A percentile compares a stretch with the other conserved stretches of the same genome.
phyloP scores from a whole-genome alignment of 2,329 filamentous ascomycete genomes.

The Alternaria conjuncta region DNA sequence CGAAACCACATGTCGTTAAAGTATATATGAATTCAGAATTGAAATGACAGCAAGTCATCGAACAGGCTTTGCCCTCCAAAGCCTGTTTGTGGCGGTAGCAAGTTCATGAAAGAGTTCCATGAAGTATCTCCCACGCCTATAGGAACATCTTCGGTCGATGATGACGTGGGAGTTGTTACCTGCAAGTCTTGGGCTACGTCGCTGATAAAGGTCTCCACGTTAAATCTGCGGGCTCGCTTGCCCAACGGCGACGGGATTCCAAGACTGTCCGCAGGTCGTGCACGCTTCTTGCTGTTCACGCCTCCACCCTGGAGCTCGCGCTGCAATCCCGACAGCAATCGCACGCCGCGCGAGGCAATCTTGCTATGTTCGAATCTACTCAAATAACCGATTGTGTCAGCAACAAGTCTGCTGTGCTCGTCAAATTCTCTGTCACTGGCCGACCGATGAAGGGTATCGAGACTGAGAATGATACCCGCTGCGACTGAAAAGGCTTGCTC shows the following conservation, averaged over 20 bases:
- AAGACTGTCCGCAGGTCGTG: neutral
- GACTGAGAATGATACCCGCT: conserved; percentile 48
- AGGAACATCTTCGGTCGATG: neutral
- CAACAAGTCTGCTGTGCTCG: conserved; percentile 12
- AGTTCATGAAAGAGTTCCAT: conserved; percentile 8
- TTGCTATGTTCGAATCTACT: conserved; percentile 14
- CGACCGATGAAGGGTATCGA: conserved; percentile 48
- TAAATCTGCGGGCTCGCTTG: conserved; percentile 10
- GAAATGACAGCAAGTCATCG: conserved; percentile 15
- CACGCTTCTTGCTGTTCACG: conserved; percentile 5
- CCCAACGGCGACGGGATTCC: neutral
- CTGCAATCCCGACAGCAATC: conserved; percentile 13
- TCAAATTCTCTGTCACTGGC: conserved; percentile 13
- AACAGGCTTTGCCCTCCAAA: conserved; percentile 18
- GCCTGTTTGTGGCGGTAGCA: conserved; percentile 13
- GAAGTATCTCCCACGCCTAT: neutral
- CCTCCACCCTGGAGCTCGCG: conserved; percentile 7
- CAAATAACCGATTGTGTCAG: conserved; percentile 14
- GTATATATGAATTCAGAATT: conserved; percentile 13
- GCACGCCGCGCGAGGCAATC: conserved; percentile 21
- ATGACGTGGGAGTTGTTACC: neutral
- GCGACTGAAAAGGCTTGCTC: conserved; percentile 52
- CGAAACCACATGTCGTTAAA: conserved; percentile 35
- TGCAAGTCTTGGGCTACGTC: conserved; percentile 13
- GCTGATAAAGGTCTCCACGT: conserved; percentile 13